Evolutionary conservation across 176 grass and related monocot species (phyloP), one percentile per base, ranked within the genome.

Genomic region (Carex littledalei): DNA sequence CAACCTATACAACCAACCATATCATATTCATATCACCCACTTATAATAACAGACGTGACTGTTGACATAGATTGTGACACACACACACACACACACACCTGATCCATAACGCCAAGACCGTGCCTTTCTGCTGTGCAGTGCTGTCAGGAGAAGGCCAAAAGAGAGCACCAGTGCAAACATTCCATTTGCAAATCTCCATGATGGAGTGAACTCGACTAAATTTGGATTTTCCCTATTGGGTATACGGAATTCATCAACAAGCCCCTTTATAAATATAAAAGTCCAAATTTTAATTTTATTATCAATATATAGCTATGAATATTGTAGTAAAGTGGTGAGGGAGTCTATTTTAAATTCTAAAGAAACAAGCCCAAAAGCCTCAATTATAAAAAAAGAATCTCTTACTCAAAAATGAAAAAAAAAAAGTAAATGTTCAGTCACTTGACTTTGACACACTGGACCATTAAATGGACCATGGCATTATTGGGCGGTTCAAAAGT

Each of bases 71-170:
- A 37, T 65, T 67, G 22, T 49, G 47, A 49, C 47, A 49, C 47
- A 49, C 47, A 11, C 45, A 49, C 45, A 49, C 8, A 49, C 47
- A 47, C 8, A 49, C 47, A 49, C 47, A 96, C 97, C 97, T 82
- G 93, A 68, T 31, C 91, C 97, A 86, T 99, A 99, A 78, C 97
- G 93, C 97, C 97, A 99, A 2, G 97, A 96, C 20, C 97, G 88
- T 4, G 97, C 97, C 90, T 99, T 99, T 88, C 97, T 94, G 85
- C 97, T 99, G 74, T 63, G 81, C 58, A 99, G 84, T 20, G 97
- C 97, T 20, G 97, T 99, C 21, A 99, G 85, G 31, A 99, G 63
- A 87, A 99, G 97, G 64, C 97, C 97, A 82, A 99, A 99, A 2
- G 97, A 99, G 52, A 99, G 35, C 14, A 96, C 90, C 0, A 99